Conservation (phyloP, 2,329 filamentous ascomycete species). For the Diaporthe longicolla region DNA sequence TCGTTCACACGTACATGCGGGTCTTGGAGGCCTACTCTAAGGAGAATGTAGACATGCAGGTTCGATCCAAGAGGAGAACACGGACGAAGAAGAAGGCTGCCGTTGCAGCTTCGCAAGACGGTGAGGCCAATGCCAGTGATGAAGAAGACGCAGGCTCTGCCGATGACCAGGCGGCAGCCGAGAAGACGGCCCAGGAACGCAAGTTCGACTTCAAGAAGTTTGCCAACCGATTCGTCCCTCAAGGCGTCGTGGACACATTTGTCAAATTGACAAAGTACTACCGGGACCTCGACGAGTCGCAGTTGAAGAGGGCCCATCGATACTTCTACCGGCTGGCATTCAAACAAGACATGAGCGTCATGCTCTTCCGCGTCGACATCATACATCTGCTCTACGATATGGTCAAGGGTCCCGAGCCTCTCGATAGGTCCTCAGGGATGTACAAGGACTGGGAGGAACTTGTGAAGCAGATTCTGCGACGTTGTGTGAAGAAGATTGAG, state of each 20-base stretch:
- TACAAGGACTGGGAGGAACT: constrained; percentile 95
- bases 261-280: constrained; percentile 85
- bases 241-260: constrained; percentile 91
- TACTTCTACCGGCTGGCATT: constrained; percentile 96
- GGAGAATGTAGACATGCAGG: constrained; percentile 93
- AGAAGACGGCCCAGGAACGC: constrained; percentile 81
- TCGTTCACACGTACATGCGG: constrained; percentile 90
- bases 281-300: constrained; percentile 80
- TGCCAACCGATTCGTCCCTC: constrained; percentile 82
- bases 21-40: constrained; percentile 95
- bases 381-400: constrained; percentile 89
- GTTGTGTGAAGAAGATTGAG: constrained; percentile 86
- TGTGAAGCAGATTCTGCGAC: constrained; percentile 84
- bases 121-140: constrained; percentile 62
- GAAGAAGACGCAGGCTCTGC: constrained; percentile 78
- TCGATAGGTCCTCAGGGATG: constrained; percentile 75
- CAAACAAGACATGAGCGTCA: constrained; percentile 91
- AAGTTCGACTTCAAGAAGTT: constrained; percentile 96
- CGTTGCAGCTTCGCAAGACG: constrained; percentile 50
- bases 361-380: constrained; percentile 93
- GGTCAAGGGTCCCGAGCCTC: constrained; percentile 87
- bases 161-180: constrained; percentile 79
- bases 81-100: constrained; percentile 79
- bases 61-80: constrained; percentile 83
- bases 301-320: constrained; percentile 91